A percentile compares a stretch with the other conserved stretches of the same genome.
Evolutionary conservation across 2,329 filamentous ascomycete genomes (phyloP).

Genomic region (Diaporthe sp.): DNA sequence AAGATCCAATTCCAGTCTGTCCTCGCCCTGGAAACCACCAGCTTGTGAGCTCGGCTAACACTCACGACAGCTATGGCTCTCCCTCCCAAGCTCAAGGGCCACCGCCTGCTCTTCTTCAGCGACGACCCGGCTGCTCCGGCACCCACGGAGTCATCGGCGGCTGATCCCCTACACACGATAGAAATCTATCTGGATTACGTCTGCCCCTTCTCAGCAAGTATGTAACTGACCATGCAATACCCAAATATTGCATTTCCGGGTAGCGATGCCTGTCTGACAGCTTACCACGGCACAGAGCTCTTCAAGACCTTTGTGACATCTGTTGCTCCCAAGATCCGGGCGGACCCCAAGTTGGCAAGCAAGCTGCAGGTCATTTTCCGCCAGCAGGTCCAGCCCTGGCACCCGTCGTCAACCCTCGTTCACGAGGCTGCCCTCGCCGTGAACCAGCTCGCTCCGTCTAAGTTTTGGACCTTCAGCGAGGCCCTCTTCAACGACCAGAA

Average conservation of each 20-base stretch:
- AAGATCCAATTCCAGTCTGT: slow-evolving; percentile 32
- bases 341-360: slow-evolving; percentile 68
- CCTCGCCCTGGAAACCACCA: background rate
- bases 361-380: slow-evolving; percentile 85
- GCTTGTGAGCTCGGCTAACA: slow-evolving; percentile 6
- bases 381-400: slow-evolving; percentile 95
- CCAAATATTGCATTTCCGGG: background rate
- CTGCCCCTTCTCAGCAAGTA: slow-evolving; percentile 77
- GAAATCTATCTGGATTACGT: slow-evolving; percentile 89
- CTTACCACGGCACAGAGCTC: slow-evolving; percentile 57
- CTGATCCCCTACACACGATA: slow-evolving; percentile 68
- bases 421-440: slow-evolving; percentile 89
- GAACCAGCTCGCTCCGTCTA: slow-evolving; percentile 75
- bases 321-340: slow-evolving; percentile 75
- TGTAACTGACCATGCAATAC: background rate
- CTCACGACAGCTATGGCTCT: slow-evolving; percentile 72
- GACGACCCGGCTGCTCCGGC: slow-evolving; percentile 51
- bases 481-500: slow-evolving; percentile 76
- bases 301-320: slow-evolving; percentile 82
- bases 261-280: background rate
- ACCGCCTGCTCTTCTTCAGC: slow-evolving; percentile 70
- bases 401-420: slow-evolving; percentile 84
- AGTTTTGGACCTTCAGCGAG: slow-evolving; percentile 85
- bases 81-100: slow-evolving; percentile 82
- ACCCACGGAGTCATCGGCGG: slow-evolving; percentile 51